Evolutionary conservation across 352 stramenopile genomes (phyloP).

Genomic region (Phytopythium helicoides): DNA sequence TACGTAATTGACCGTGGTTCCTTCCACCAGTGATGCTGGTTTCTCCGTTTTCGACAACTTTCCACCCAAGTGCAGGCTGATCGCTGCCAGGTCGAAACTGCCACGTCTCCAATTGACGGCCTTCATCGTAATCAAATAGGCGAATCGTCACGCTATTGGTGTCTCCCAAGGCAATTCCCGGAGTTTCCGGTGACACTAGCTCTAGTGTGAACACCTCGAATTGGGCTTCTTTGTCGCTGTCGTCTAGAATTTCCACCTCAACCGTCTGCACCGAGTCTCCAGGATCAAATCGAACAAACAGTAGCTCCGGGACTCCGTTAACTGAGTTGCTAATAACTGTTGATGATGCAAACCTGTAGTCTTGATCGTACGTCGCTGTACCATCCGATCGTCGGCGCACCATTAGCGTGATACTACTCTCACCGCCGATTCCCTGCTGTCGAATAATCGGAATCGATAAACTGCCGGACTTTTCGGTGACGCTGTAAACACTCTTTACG

Average conservation of each 20-base stretch:
- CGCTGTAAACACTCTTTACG: constrained; percentile 40
- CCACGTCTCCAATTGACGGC: constrained; percentile 15
- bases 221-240: constrained; percentile 36
- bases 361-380: constrained; percentile 32
- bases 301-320: constrained; percentile 3
- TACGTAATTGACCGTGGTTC: constrained; percentile 17
- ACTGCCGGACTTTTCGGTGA: constrained; percentile 48
- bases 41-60: constrained; percentile 51
- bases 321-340: constrained; percentile 16
- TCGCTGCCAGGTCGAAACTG: constrained; percentile 24
- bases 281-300: constrained; percentile 62
- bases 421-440: constrained; percentile 34
- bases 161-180: constrained; percentile 27
- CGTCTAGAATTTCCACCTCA: constrained; percentile 46
- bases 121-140: constrained; percentile 68
- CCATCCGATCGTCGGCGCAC: constrained; percentile 32
- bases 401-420: constrained; percentile 34
- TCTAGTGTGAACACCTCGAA: constrained; percentile 52
- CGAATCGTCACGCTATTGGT: constrained; percentile 31
- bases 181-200: constrained; percentile 23
- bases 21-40: background rate
- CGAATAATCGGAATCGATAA: constrained; percentile 48
- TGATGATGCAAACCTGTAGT: constrained; percentile 33
- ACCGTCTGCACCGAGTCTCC: constrained; percentile 41
- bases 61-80: constrained; percentile 26